Conservation (phyloP, 1,284 basidiomycete genomes). For the Amylostereum chailletii region DNA sequence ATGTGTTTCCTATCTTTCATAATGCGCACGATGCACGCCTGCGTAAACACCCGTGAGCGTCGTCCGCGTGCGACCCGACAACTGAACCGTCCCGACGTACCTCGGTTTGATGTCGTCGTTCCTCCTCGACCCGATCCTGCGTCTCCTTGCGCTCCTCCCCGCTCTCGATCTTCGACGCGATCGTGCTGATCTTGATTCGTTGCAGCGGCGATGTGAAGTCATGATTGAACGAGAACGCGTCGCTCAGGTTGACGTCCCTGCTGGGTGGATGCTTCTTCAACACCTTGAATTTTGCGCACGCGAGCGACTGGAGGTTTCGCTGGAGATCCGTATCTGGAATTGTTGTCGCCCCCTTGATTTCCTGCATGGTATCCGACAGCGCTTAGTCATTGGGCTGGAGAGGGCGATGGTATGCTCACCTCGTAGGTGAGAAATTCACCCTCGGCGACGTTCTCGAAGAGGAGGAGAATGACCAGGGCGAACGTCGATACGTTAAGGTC, state of each 20-base stretch:
- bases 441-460: slow-evolving; percentile 73
- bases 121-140: slow-evolving; percentile 85
- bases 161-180: slow-evolving; percentile 82
- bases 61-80: neutral
- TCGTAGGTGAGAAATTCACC: slow-evolving; percentile 68
- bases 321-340: slow-evolving; percentile 79
- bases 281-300: slow-evolving; percentile 95
- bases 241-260: slow-evolving; percentile 68
- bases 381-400: too few relatives aligned
- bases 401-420: slow-evolving; percentile 29
- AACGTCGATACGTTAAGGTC: slow-evolving; percentile 94
- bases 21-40: slow-evolving; percentile 95
- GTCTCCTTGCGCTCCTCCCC: slow-evolving; percentile 89
- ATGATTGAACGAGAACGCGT: slow-evolving; percentile 86
- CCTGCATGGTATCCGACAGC: slow-evolving; percentile 17
- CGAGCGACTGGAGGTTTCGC: slow-evolving; percentile 90
- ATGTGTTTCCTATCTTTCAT: slow-evolving; percentile 97
- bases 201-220: slow-evolving; percentile 77
- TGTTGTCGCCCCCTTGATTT: slow-evolving; percentile 61
- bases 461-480: slow-evolving; percentile 79
- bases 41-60: neutral
- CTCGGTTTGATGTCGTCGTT: slow-evolving; percentile 86
- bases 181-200: slow-evolving; percentile 90
- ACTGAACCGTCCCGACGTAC: slow-evolving; percentile 34
- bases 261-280: slow-evolving; percentile 87